Base-by-base conservation (phyloP, 1,284 basidiomycete species). In the Trichosporon ovoides region DNA sequence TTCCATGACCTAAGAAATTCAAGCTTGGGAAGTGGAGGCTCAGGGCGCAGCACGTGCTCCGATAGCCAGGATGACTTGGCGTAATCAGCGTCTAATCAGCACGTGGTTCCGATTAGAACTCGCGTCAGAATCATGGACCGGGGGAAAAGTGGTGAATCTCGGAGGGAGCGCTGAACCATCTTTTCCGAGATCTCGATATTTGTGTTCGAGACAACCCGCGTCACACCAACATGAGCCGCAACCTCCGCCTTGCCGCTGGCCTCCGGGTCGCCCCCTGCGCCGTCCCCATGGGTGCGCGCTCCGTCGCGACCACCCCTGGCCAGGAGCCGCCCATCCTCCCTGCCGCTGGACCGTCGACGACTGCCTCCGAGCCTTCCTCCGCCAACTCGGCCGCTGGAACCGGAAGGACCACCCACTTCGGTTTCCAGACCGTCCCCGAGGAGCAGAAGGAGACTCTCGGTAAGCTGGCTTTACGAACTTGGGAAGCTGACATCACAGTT, bases 391-490 rank as follows among this genome's bases (percentile, higher is more conserved):
- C 22, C 24, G 43, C 7, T 22, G n/a, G 16, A 13, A 16, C 22
- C 7, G 50, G 55, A 11, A 76, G 72, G 59, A 89, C 86, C 3
- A 83, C 91, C 1, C 94, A 95, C 54, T 97, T 97, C 73, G 93
- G 93, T n/a, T 96, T 91, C 82, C 84, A 82, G 77, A 88, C 86
- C 6, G 85, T 97, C 12, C 85, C 87, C 24, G 86, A 89, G 74
- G 85, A 87, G 50, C 77, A 83, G 48, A 96, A 84, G 69, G 82
- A 83, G 71, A 75, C 75, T 1, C 71, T 84, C 36, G 81, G 80
- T 80, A 53, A 49, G 78, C n/a, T n/a, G n/a, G n/a, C n/a, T 69
- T n/a, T 34, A 14, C 43, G 7, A 19, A 53, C 34, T 33, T 34
- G 3, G 6, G 0, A 11, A 48, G 53, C 40, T 55, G 43, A 55